phyloP scores from a whole-genome alignment of 768 basidiomycete species.

The Cystofilobasidium bisporidii region DNA sequence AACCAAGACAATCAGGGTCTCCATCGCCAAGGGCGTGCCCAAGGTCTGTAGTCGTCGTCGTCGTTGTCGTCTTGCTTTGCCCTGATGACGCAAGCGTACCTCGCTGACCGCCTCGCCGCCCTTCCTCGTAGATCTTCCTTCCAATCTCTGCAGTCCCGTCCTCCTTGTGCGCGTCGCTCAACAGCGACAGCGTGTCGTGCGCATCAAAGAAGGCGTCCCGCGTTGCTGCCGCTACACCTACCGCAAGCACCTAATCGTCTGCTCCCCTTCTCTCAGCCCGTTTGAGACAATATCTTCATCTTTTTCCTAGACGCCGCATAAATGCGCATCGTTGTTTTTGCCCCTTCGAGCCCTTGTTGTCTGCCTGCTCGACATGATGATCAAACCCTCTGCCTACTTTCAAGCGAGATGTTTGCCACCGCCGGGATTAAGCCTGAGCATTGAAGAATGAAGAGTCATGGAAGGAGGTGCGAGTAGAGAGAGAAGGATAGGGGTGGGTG shows the following conservation, averaged over 20 bases:
- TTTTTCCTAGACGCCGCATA: not conserved
- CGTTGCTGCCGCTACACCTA: not conserved
- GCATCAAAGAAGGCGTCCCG: not conserved
- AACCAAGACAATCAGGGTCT: not conserved
- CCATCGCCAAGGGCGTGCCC: not conserved
- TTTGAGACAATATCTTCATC: too few relatives aligned
- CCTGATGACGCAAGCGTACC: not conserved
- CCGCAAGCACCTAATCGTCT: not conserved
- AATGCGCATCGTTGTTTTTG: too few relatives aligned
- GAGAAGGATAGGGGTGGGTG: too few relatives aligned
- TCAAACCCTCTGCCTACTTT: too few relatives aligned
- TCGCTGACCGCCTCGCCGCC: not conserved
- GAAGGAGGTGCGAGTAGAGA: too few relatives aligned
- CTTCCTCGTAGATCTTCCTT: constrained; percentile 9
- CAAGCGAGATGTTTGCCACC: too few relatives aligned
- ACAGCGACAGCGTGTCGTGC: not conserved
- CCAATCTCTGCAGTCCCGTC: constrained; percentile 8
- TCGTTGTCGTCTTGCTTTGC: too few relatives aligned
- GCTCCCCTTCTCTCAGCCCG: not conserved
- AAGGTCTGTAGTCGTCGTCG: constrained; percentile 4
- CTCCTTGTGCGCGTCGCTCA: not conserved
- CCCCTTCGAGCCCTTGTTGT: too few relatives aligned
- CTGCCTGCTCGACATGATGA: not conserved
- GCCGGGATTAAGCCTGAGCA: too few relatives aligned
- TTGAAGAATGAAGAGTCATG: too few relatives aligned